Evolutionary conservation across 2,329 filamentous ascomycete species (phyloP).

Genomic region (Tolypocladium tundrense): DNA sequence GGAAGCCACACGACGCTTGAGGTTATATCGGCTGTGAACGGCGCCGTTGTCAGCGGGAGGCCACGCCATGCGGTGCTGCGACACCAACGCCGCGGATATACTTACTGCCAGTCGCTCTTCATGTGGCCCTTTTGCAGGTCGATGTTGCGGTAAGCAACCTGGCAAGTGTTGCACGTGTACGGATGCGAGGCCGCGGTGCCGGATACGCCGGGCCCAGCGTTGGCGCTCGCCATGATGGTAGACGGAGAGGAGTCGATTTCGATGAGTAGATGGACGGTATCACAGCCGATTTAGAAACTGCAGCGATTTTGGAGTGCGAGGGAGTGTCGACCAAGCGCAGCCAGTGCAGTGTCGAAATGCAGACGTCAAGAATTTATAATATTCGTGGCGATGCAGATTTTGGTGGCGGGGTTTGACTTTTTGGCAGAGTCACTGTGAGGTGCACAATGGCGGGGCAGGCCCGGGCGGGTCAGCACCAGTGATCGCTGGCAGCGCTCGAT

Average conservation of each 20-base stretch:
- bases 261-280: background rate
- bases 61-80: background rate
- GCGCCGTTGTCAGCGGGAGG: background rate
- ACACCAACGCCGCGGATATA: conserved; percentile 13
- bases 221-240: conserved; percentile 34
- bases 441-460: background rate
- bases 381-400: conserved; percentile 13
- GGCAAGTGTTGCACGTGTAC: conserved; percentile 97
- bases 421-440: background rate
- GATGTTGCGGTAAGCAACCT: conserved; percentile 89
- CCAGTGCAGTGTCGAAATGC: background rate
- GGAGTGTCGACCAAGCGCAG: background rate
- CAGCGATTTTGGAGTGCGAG: background rate
- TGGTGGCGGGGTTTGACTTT: conserved; percentile 12
- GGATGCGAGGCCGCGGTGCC: conserved; percentile 54
- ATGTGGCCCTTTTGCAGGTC: conserved; percentile 92
- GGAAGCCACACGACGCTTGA: conserved; percentile 86
- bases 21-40: conserved; percentile 68
- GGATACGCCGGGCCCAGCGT: conserved; percentile 18
- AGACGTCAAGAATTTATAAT: conserved; percentile 11
- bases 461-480: background rate
- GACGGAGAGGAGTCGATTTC: background rate
- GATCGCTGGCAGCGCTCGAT: background rate
- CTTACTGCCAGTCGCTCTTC: conserved; percentile 98
- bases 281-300: background rate